Base-by-base conservation (phyloP, 2,329 filamentous ascomycete genomes). In the Sordariomycetes sp. region DNA sequence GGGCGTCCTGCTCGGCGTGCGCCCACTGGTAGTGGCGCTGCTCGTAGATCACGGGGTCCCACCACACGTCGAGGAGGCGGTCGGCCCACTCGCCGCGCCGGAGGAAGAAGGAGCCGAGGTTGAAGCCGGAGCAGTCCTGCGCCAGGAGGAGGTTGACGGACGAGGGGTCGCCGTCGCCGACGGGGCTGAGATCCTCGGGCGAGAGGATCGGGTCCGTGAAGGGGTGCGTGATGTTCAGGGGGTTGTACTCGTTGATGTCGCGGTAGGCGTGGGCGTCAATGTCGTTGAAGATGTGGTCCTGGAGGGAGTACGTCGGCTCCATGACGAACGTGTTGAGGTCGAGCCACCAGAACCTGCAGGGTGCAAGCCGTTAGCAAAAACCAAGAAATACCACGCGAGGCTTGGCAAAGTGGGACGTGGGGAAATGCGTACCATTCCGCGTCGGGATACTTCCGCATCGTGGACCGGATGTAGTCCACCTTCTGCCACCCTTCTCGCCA, bases 401-500 rank as follows among this genome's bases (percentile, higher is more conserved):
- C 18, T 43, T 43, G 37, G 40, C 16, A 46, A 32, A 32, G 28
- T 32, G 28, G 28, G 18, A 14, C 8, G 20, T 28, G 18, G 20
- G n/a, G n/a, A 57, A 46, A 14, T 16, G 73, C 85, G 72, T 78
- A 96, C 94, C 94, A 99, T 77, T 99, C 93, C 37, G 93, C 94
- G 62, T 96, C 81, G 32, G 94, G 94, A 68, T 97, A 97, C 71
- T 97, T 97, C 69, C 86, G 83, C 80, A 99, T 86, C 52, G 88
- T 86, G 61, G 90, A 89, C 61, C 93, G 85, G 66, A 99, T 85
- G 50, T 90, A 90, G 70, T 99, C 94, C 61, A 97, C 92, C 78
- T 97, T 99, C 74, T 99, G 94, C 94, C 94, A 99, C 71, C 93
- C 95, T 74, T 99, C 94, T 67, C 94, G 84, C 94, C 94, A 99